Percentiles rank a stretch among this genome's conserved stretches.
These are phyloP conservation scores for Trifolium repens DNA, from an alignment of 306 rosid genomes.

Conservation along the genomic window DNA sequence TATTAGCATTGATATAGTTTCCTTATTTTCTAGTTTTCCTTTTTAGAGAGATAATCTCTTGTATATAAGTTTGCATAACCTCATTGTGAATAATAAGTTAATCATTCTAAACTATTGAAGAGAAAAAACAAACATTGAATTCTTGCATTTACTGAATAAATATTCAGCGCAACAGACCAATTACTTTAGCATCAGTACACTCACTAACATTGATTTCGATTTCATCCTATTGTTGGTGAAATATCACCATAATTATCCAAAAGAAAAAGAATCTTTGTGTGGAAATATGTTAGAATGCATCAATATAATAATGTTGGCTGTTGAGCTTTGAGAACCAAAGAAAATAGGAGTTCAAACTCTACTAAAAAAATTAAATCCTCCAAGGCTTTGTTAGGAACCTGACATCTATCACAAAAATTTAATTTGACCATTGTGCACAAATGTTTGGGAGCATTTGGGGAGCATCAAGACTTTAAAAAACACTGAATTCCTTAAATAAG, in stretches of 20 bases:
- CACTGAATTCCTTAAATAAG: not conserved
- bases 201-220: not conserved
- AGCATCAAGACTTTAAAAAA: not conserved
- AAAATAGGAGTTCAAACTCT: not conserved
- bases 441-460: not conserved
- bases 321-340: too few species aligned
- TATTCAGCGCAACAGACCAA: constrained; percentile 11
- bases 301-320: not conserved
- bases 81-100: too few species aligned
- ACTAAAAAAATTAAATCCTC: constrained; percentile 2
- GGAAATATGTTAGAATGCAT: not conserved
- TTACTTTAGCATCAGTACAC: constrained; percentile 12
- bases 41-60: too few species aligned
- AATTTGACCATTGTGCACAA: not conserved
- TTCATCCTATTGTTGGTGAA: not conserved
- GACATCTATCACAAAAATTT: constrained; percentile 21
- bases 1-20: too few species aligned
- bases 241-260: not conserved
- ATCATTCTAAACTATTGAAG: too few species aligned
- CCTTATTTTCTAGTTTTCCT: too few species aligned
- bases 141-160: constrained; percentile 16
- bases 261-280: not conserved
- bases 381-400: constrained; percentile 9
- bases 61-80: too few species aligned
- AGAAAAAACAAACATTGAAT: constrained; percentile 10